Evolutionary conservation across 768 basidiomycete species (phyloP).

Genomic region (Lentinus brumalis): DNA sequence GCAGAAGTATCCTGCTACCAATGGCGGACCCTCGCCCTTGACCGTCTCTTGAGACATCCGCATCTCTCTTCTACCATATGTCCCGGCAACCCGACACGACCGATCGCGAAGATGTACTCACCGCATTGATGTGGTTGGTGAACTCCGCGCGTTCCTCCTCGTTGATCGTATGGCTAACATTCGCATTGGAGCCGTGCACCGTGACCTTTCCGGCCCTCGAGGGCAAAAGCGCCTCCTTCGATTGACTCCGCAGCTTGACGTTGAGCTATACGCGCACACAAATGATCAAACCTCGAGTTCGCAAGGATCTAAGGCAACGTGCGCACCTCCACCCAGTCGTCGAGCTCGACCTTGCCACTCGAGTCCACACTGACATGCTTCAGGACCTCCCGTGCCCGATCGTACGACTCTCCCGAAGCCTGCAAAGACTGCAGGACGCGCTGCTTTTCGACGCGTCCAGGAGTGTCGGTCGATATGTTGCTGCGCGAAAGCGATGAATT

Average conservation of each 20-base stretch:
- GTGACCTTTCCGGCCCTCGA: slow-evolving; percentile 88
- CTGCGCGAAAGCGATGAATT: slow-evolving; percentile 39
- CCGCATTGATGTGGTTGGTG: slow-evolving; percentile 97
- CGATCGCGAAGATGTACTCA: slow-evolving; percentile 39
- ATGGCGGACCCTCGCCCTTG: too few relatives aligned
- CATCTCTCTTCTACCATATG: too few relatives aligned
- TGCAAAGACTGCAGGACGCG: slow-evolving; percentile 79
- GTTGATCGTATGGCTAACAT: slow-evolving; percentile 96
- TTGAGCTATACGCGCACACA: slow-evolving; percentile 56
- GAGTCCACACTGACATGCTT: slow-evolving; percentile 95
- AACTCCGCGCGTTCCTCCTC: slow-evolving; percentile 95
- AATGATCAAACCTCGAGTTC: slow-evolving; percentile 20
- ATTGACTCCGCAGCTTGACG: slow-evolving; percentile 69
- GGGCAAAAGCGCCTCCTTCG: slow-evolving; percentile 42
- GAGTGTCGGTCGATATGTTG: slow-evolving; percentile 73
- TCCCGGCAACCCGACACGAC: too few relatives aligned
- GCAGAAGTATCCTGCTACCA: too few relatives aligned
- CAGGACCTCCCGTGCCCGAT: slow-evolving; percentile 84
- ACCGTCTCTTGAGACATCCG: too few relatives aligned
- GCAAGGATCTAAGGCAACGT: slow-evolving; percentile 12
- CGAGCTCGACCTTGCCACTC: slow-evolving; percentile 93
- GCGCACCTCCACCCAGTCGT: slow-evolving; percentile 97
- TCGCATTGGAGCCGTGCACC: slow-evolving; percentile 92
- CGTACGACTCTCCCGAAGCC: slow-evolving; percentile 84
- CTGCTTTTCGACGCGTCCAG: slow-evolving; percentile 83